Evolutionary conservation across 768 basidiomycete genomes (phyloP).

Genomic region (Lyophyllum semitale): DNA sequence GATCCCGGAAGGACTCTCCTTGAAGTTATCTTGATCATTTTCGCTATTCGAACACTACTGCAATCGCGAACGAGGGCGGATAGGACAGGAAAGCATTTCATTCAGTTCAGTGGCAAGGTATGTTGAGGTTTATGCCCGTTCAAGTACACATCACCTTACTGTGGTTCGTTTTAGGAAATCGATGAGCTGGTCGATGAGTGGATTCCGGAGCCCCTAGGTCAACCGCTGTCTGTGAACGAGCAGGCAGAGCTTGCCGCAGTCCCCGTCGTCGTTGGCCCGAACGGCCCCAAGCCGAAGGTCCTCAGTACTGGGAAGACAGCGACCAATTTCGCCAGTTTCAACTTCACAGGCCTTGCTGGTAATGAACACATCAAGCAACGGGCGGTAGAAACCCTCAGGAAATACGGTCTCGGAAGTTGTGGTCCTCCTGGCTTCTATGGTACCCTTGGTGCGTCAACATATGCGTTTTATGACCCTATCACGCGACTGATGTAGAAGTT

Average conservation of each 20-base stretch:
- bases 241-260: slow-evolving; percentile 70
- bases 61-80: slow-evolving; percentile 90
- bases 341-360: slow-evolving; percentile 88
- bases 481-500: slow-evolving; percentile 5
- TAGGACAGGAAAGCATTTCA: slow-evolving; percentile 82
- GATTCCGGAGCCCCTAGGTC: slow-evolving; percentile 81
- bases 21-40: slow-evolving; percentile 84
- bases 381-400: slow-evolving; percentile 80
- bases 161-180: slow-evolving; percentile 68
- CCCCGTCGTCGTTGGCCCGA: slow-evolving; percentile 78
- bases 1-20: slow-evolving; percentile 92
- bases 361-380: slow-evolving; percentile 86
- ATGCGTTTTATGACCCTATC: background rate
- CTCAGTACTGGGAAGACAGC: slow-evolving; percentile 71
- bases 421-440: slow-evolving; percentile 98
- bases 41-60: slow-evolving; percentile 87
- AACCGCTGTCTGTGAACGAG: slow-evolving; percentile 60
- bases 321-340: slow-evolving; percentile 85
- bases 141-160: background rate
- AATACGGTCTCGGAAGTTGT: slow-evolving; percentile 93
- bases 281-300: slow-evolving; percentile 83
- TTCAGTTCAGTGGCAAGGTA: slow-evolving; percentile 90
- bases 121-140: slow-evolving; percentile 14
- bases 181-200: slow-evolving; percentile 97
- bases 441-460: slow-evolving; percentile 70